These are phyloP conservation scores for Paspalum vaginatum DNA, from an alignment of 176 grass and related monocot genomes.

Conservation along the genomic window DNA sequence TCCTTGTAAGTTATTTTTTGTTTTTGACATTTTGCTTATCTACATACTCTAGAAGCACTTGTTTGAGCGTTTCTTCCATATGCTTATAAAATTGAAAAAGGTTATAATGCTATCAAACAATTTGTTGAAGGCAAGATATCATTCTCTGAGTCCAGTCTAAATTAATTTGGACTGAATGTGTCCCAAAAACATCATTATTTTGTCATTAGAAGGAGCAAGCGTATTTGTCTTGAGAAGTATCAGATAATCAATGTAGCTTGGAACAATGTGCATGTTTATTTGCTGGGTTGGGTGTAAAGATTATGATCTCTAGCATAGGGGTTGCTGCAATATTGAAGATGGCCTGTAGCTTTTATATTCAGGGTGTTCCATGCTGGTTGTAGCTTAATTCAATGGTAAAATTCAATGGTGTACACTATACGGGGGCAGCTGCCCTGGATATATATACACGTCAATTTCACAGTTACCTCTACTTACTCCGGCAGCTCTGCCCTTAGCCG, in stretches of 20 bases:
- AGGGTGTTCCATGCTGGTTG: not conserved
- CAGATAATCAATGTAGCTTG: not conserved
- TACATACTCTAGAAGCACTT: not conserved
- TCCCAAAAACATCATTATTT: not conserved
- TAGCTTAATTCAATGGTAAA: too few species aligned
- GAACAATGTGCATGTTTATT: not conserved
- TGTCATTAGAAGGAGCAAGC: not conserved
- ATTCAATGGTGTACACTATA: not conserved
- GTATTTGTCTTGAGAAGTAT: not conserved
- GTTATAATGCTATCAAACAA: not conserved
- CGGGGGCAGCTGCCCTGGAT: not conserved
- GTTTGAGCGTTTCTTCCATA: not conserved
- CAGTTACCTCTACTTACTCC: not conserved
- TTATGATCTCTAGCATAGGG: not conserved
- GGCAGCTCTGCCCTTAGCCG: not conserved
- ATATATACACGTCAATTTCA: not conserved
- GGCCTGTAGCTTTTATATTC: not conserved
- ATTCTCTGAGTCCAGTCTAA: not conserved
- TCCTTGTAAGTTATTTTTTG: not conserved
- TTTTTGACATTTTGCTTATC: not conserved
- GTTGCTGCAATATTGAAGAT: constrained; percentile 1
- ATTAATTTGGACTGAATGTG: not conserved
- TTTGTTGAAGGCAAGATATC: not conserved
- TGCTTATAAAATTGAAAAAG: not conserved
- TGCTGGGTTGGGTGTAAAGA: not conserved